Conservation (phyloP, 163 green algal species). For the Scenedesmus sp. region DNA sequence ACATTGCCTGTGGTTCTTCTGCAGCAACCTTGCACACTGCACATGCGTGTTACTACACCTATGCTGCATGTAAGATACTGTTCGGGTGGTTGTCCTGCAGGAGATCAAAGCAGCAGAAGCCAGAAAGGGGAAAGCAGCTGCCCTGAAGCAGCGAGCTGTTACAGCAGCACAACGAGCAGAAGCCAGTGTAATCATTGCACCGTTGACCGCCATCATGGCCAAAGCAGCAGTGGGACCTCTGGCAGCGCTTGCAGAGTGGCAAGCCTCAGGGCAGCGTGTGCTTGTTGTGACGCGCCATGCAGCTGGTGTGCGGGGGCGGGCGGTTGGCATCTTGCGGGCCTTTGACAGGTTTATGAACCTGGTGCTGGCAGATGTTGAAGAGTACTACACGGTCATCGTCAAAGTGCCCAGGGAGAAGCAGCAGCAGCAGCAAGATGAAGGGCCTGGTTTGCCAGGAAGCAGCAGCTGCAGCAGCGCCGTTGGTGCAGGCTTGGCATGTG, state of each 20-base stretch:
- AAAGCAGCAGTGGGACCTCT: conserved; percentile 65
- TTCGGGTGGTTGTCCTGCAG: neutral
- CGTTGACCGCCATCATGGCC: neutral
- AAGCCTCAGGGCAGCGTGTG: conserved; percentile 54
- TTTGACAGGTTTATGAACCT: conserved; percentile 83
- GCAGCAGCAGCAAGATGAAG: conserved; percentile 24
- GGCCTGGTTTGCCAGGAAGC: neutral
- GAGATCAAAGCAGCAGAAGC: neutral
- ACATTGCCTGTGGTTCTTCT: neutral
- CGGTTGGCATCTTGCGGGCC: conserved; percentile 65
- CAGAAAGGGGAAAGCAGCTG: conserved; percentile 52
- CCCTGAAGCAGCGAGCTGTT: conserved; percentile 30
- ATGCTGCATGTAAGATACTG: neutral
- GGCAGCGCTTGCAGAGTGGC: conserved; percentile 62
- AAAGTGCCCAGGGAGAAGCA: conserved; percentile 39
- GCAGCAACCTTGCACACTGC: no score
- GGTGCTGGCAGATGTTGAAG: conserved; percentile 70
- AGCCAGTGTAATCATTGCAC: neutral
- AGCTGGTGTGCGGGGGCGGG: conserved; percentile 72
- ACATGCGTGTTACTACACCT: neutral
- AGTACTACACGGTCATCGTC: conserved; percentile 72
- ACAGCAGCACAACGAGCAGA: conserved; percentile 32
- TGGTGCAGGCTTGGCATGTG: neutral
- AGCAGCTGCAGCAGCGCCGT: conserved; percentile 9
- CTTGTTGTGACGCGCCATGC: conserved; percentile 82